Percentiles rank a stretch among this genome's conserved stretches.
Evolutionary conservation across 441 rosid species (phyloP).

Genomic region (Breynia disticha): DNA sequence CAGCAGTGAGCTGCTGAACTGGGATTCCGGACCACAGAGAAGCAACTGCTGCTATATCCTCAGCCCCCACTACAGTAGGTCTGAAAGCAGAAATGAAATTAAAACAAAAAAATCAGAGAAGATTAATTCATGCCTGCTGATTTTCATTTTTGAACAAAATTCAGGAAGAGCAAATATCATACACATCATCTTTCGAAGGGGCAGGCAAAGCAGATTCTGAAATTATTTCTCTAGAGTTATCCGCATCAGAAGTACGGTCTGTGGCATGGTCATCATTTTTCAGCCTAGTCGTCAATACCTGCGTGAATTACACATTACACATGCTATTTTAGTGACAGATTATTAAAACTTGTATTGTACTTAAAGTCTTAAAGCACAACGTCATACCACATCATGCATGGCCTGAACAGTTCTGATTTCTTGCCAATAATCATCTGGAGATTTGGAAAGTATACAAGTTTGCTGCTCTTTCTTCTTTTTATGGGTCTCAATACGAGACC

Average conservation of each 20-base stretch:
- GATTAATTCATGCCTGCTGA: slow-evolving; percentile 2
- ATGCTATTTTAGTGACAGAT: slow-evolving; percentile 17
- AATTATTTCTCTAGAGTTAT: slow-evolving; percentile 37
- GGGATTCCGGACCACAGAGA: slow-evolving; percentile 54
- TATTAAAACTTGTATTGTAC: slow-evolving; percentile 7
- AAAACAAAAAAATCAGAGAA: background rate
- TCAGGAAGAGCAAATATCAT: slow-evolving; percentile 21
- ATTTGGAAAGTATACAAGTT: slow-evolving; percentile 61
- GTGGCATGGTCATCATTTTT: slow-evolving; percentile 28
- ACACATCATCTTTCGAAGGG: slow-evolving; percentile 48
- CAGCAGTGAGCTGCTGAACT: slow-evolving; percentile 34
- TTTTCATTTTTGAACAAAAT: slow-evolving; percentile 6
- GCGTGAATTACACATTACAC: slow-evolving; percentile 18
- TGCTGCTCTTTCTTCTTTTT: slow-evolving; percentile 77
- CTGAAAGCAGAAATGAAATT: slow-evolving; percentile 32
- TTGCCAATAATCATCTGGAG: slow-evolving; percentile 93
- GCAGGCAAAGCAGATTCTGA: slow-evolving; percentile 50
- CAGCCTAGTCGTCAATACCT: slow-evolving; percentile 58
- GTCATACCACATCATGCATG: slow-evolving; percentile 90
- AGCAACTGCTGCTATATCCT: slow-evolving; percentile 35
- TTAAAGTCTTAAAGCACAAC: slow-evolving; percentile 6
- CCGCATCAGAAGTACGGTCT: slow-evolving; percentile 18
- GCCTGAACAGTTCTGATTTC: slow-evolving; percentile 91
- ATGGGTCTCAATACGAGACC: slow-evolving; percentile 78
- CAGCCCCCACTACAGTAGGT: slow-evolving; percentile 61